These are phyloP conservation scores for Colletotrichum sp. DNA, from an alignment of 2,329 filamentous ascomycete genomes.

Conservation along the genomic window DNA sequence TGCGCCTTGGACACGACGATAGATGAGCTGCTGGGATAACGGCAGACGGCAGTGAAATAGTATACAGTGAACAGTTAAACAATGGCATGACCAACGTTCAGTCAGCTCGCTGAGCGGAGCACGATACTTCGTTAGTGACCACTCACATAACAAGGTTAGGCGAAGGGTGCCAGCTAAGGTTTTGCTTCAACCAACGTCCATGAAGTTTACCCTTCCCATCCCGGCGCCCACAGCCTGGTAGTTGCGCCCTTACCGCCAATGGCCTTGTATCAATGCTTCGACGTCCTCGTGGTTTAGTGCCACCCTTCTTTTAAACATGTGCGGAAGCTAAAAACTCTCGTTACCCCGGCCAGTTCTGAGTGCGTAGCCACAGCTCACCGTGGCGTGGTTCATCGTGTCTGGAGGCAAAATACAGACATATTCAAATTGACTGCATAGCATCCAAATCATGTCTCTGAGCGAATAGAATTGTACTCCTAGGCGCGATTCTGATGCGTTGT, in stretches of 20 bases:
- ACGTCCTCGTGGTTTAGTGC: background rate
- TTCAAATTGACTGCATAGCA: too few species aligned
- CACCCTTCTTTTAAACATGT: background rate
- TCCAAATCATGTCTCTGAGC: too few species aligned
- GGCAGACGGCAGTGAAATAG: background rate
- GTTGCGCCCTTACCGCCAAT: background rate
- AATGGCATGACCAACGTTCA: background rate
- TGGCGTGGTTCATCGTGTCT: background rate
- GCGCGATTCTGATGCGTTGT: background rate
- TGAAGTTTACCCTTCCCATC: background rate
- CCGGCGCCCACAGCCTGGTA: background rate
- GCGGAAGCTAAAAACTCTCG: background rate
- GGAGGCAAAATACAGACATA: too few species aligned
- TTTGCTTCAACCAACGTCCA: background rate
- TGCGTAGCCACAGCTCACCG: background rate
- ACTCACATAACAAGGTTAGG: background rate
- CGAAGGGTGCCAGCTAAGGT: background rate
- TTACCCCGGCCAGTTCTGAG: background rate
- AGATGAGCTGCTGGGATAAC: background rate
- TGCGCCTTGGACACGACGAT: background rate
- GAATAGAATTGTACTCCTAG: too few species aligned
- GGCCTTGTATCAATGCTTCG: background rate
- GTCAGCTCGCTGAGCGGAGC: background rate
- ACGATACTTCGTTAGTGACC: background rate
- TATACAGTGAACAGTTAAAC: background rate